Base-by-base conservation (phyloP, 208 protist species). In the Phytomonas sp. region DNA sequence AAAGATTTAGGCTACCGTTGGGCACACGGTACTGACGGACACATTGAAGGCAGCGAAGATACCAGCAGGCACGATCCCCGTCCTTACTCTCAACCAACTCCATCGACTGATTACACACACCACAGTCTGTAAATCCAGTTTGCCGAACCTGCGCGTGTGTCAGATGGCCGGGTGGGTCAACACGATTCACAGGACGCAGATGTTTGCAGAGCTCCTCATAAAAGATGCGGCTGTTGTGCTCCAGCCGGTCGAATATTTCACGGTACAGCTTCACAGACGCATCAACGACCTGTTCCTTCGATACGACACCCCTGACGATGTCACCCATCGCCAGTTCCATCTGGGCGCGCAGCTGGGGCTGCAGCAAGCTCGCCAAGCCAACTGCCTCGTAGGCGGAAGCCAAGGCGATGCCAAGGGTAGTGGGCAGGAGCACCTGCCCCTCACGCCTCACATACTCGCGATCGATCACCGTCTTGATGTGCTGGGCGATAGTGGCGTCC, bases 401-500 rank as follows among this genome's bases (percentile, higher is more conserved):
- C 9, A 99, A 85, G 4, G 97, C 97, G 32, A 98, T 76, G n/a
- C 98, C 98, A 0, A 99, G 83, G 13, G 70, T 65, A 7, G 97
- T 99, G 15, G 98, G 97, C 29, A 88, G 67, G 60, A 99, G 93
- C 29, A 34, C 29, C 68, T 84, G 73, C 53, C 75, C 56, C 59
- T 95, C 85, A 34, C 94, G 94, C 53, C 74, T 81, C 53, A 94
- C 94, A 72, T 99, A 98, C 56, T 87, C 83, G 34, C 98, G 78
- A 2, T 98, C 84, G 46, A 97, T 70, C 15, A 99, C 93, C 0
- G 85, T 99, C 76, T 98, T 85, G 71, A 99, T 99, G 84, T 99
- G 99, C 79, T 98, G 83, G 6, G 98, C 98, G 62, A 99, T 99
- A 4, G 99, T 99, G 7, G 99, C 99, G 86, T 99, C 99, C 1